Evolutionary conservation across 1,284 basidiomycete genomes (phyloP).

Genomic region (Ganoderma meredithae): DNA sequence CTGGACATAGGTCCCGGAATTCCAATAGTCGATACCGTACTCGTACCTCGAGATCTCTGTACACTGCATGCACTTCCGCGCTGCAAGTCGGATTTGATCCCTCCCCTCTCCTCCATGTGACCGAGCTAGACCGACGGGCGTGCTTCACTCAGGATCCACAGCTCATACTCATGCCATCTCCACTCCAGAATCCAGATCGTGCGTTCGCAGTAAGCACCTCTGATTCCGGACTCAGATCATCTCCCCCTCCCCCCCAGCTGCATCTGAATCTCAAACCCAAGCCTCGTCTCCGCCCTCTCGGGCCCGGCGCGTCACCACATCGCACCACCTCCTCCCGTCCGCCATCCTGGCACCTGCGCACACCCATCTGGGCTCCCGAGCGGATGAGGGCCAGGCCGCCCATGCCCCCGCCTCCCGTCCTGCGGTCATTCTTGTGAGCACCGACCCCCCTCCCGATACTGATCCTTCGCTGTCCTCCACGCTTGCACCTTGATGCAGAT

Average conservation of each 20-base stretch:
- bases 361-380: not conserved
- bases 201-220: not conserved
- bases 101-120: not conserved
- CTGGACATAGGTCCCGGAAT: not conserved
- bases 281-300: not conserved
- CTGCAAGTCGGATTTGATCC: not conserved
- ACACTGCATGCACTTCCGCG: not conserved
- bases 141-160: not conserved
- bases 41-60: not conserved
- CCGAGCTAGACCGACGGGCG: not conserved
- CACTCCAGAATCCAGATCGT: not conserved
- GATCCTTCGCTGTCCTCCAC: not conserved
- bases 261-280: not conserved
- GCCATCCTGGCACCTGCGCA: not conserved
- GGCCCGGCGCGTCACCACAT: not conserved
- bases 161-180: conserved; percentile 1
- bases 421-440: conserved; percentile 2
- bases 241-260: not conserved
- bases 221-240: not conserved
- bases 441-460: not conserved
- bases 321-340: not conserved
- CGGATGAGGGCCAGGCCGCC: not conserved
- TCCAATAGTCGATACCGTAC: not conserved
- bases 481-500: not conserved
- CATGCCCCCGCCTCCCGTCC: not conserved